These are phyloP conservation scores for Gonapodya prolifera DNA, from an alignment of 192 early-diverging fungal genomes.

Conservation along the genomic window DNA sequence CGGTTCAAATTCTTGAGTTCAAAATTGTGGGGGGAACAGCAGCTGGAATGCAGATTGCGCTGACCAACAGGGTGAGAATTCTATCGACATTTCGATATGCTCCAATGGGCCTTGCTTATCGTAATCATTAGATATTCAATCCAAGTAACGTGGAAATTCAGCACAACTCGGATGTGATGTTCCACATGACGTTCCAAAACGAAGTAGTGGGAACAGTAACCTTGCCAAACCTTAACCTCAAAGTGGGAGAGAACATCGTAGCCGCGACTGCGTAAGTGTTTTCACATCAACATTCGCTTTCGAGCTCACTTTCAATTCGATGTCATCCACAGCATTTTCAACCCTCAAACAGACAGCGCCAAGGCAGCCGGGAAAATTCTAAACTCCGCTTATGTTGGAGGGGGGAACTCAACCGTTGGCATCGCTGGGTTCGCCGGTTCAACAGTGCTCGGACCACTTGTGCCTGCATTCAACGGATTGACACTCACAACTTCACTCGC, in stretches of 20 bases:
- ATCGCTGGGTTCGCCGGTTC: conserved; percentile 28
- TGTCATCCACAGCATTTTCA: no score
- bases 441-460: conserved; percentile 30
- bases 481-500: conserved; percentile 27
- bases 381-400: conserved; percentile 32
- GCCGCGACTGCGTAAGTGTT: conserved; percentile 16
- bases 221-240: conserved; percentile 26
- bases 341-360: conserved; percentile 1
- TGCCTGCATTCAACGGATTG: conserved; percentile 26
- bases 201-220: conserved; percentile 31
- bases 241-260: conserved; percentile 24
- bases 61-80: background rate
- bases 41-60: background rate
- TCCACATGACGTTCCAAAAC: conserved; percentile 23
- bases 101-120: background rate
- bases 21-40: background rate
- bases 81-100: background rate
- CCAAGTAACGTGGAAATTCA: background rate
- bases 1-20: background rate
- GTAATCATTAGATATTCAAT: background rate
- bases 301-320: no score
- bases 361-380: conserved; percentile 26
- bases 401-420: conserved; percentile 21
- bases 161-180: background rate
- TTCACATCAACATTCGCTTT: no score